phyloP scores from a whole-genome alignment of 2,329 filamentous ascomycete genomes.

The Zymoseptoria ardabiliae region DNA sequence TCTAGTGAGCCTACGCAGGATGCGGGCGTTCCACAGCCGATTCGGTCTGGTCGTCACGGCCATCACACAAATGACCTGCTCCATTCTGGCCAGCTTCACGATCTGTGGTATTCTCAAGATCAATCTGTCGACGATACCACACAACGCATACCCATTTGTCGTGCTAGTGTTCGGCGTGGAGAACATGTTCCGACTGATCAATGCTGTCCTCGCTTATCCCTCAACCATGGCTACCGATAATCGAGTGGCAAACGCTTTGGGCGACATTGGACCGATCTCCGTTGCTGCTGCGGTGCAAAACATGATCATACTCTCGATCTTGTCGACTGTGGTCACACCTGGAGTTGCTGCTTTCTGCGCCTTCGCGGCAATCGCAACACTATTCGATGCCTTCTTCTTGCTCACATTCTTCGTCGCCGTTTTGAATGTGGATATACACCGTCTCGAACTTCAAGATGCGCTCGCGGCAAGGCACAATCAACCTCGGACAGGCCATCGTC shows the following conservation, averaged over 20 bases:
- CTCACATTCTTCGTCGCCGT: conserved; percentile 75
- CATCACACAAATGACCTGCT: conserved; percentile 57
- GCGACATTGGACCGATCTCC: conserved; percentile 63
- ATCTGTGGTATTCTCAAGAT: conserved; percentile 69
- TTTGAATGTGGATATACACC: conserved; percentile 68
- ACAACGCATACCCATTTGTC: conserved; percentile 68
- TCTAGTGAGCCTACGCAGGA: conserved; percentile 56
- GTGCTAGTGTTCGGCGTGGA: conserved; percentile 69
- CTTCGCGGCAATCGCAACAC: conserved; percentile 66
- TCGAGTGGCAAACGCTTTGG: conserved; percentile 66
- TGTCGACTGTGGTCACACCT: conserved; percentile 61
- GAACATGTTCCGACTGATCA: conserved; percentile 67
- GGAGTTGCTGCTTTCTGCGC: conserved; percentile 69
- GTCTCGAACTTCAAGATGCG: conserved; percentile 68
- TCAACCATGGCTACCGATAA: conserved; percentile 60
- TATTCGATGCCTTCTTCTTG: conserved; percentile 71
- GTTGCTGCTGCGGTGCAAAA: conserved; percentile 63
- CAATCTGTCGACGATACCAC: conserved; percentile 66
- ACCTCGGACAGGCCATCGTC: conserved; percentile 6
- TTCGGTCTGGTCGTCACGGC: conserved; percentile 65
- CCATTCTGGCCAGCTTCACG: conserved; percentile 72
- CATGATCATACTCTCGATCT: conserved; percentile 54
- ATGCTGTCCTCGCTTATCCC: conserved; percentile 66
- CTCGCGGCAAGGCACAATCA: conserved; percentile 40
- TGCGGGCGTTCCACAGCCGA: conserved; percentile 69